Conservation (phyloP, 2,329 filamentous ascomycete genomes). For the Diaporthe citriasiana region DNA sequence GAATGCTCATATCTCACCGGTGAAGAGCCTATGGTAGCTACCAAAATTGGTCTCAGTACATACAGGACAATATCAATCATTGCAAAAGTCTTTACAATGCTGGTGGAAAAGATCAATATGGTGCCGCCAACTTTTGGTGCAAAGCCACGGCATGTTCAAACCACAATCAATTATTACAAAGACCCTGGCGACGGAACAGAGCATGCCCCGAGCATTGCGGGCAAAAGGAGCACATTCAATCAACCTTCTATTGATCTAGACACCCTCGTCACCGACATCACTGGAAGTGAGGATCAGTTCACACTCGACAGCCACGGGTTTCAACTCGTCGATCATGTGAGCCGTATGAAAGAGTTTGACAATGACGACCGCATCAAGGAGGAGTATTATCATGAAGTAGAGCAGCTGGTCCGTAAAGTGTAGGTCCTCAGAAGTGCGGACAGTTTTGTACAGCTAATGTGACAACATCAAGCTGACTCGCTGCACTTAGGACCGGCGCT, state of each 20-base stretch:
- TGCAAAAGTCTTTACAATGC: not conserved
- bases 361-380: slow-evolving; percentile 11
- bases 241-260: not conserved
- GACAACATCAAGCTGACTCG: not conserved
- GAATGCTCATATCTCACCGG: not conserved
- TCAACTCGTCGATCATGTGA: slow-evolving; percentile 4
- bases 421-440: not conserved
- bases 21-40: not conserved
- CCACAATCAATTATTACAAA: slow-evolving; percentile 49
- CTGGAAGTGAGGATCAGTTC: not conserved
- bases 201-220: slow-evolving; percentile 44
- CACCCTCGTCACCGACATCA: slow-evolving; percentile 1
- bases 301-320: slow-evolving; percentile 25
- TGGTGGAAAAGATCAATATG: not conserved
- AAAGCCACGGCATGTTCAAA: slow-evolving; percentile 38
- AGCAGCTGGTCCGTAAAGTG: slow-evolving; percentile 3
- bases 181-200: slow-evolving; percentile 47
- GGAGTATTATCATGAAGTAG: slow-evolving; percentile 17
- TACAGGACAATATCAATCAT: not conserved
- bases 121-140: not conserved
- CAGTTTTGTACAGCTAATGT: fast-evolving
- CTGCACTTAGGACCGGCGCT: not conserved
- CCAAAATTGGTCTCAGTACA: not conserved
- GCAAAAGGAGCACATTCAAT: slow-evolving; percentile 24
- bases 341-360: not conserved